Conservation (phyloP, 2,329 filamentous ascomycete genomes). For the Aspergillus ibericus region DNA sequence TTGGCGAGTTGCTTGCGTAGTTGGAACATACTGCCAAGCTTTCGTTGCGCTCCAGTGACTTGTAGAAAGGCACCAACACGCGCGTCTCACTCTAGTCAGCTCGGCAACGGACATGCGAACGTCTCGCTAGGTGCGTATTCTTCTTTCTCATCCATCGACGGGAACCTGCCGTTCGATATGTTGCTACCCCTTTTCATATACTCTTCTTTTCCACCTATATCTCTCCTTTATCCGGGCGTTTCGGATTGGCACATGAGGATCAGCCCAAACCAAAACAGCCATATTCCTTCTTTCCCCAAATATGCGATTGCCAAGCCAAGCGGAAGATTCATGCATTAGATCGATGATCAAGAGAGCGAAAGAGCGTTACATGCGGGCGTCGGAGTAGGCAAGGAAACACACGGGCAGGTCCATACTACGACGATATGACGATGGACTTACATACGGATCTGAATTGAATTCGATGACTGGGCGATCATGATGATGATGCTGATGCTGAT, state of each 20-base stretch:
- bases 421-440: neutral
- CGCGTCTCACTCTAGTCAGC: neutral
- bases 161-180: neutral
- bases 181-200: neutral
- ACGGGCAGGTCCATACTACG: constrained; percentile 8
- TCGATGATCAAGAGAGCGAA: neutral
- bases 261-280: neutral
- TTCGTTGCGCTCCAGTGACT: neutral
- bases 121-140: neutral
- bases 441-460: neutral
- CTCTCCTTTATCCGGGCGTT: neutral
- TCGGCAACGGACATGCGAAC: neutral
- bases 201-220: neutral
- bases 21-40: neutral
- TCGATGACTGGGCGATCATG: neutral
- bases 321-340: neutral
- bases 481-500: neutral
- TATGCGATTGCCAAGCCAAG: neutral
- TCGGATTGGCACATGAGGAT: neutral
- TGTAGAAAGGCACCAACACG: neutral
- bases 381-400: constrained; percentile 7
- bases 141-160: neutral
- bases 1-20: constrained; percentile 43
- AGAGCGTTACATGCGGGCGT: constrained; percentile 10
- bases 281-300: neutral